A percentile compares a stretch with the other conserved stretches of the same genome.
Conservation (phyloP, 805 yeast genomes). For the Nakazawaea ernobii region DNA sequence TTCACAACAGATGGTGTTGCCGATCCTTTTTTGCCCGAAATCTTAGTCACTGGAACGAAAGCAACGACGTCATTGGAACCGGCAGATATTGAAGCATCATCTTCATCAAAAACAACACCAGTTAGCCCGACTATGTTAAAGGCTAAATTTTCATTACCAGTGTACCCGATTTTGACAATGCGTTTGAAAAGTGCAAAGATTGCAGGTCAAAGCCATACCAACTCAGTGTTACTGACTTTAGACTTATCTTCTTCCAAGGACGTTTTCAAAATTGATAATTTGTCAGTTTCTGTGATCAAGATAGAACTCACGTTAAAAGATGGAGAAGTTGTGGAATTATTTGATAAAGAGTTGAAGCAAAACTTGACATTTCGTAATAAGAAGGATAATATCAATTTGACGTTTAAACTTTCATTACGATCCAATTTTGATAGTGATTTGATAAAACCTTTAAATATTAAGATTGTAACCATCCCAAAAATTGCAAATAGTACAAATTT, state of each 20-base stretch:
- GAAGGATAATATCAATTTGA: slow-evolving; percentile 5
- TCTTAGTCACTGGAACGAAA: neutral
- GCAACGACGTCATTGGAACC: too few species aligned
- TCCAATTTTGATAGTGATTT: slow-evolving; percentile 5
- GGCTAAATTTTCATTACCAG: slow-evolving; percentile 8
- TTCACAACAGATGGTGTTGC: neutral
- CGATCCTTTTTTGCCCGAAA: slow-evolving; percentile 5
- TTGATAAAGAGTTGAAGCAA: neutral
- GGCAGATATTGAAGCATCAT: too few species aligned
- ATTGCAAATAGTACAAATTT: slow-evolving; percentile 8
- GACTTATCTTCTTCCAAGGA: slow-evolving; percentile 8
- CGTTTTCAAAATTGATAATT: slow-evolving; percentile 5
- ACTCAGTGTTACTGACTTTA: slow-evolving; percentile 9
- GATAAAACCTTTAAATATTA: slow-evolving; percentile 7
- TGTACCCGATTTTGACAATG: slow-evolving; percentile 8
- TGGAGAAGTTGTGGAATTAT: slow-evolving; percentile 9
- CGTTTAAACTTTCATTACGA: slow-evolving; percentile 2
- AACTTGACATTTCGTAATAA: slow-evolving; percentile 4
- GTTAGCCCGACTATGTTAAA: neutral
- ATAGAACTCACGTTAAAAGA: slow-evolving; percentile 9
- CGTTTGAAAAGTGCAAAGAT: slow-evolving; percentile 9
- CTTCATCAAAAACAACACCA: neutral
- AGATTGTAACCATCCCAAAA: slow-evolving; percentile 5
- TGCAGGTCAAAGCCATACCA: slow-evolving; percentile 4
- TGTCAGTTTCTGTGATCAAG: slow-evolving; percentile 4